Base-by-base conservation (phyloP, 306 rosid genomes). In the Glycine latifolia region DNA sequence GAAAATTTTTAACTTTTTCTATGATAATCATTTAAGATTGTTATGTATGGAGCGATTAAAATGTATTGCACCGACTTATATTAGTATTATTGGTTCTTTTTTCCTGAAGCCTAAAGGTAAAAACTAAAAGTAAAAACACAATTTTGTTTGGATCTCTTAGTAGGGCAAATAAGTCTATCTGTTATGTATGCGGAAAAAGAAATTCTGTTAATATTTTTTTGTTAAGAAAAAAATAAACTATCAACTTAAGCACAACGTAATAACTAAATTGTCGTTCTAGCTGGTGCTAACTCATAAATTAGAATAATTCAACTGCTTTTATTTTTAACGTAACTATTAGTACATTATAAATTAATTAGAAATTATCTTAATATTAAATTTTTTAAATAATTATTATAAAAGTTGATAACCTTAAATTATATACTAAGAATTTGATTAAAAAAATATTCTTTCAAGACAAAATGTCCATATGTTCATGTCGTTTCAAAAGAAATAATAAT, bases 21-120 rank as follows among this genome's bases (percentile, higher is more conserved):
- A 76, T 0, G 31, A 26, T 47, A 31, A 75, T 75, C 41, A 75
- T 44, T 61, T 76, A 46, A 47, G 61, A 76, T 76, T 31, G 46
- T 20, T 12, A 20, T 12, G 26, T 43, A 7, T 43, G 2, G 31
- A 43, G 52, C 39, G 33, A 67, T 41, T 67, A 26, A 26, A 26
- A 26, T 26, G 7, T 2, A 52, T 53, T 53, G 77, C 60, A 72
- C 35, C 65, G n/a, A 53, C 77, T 53, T 3, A 8, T 47, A 46
- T 46, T 46, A 26, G 31, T 48, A 3, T 10, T 16, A 35, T 3
- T 37, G 0, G 26, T 17, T 48, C 12, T 11, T 70, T 48, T 10
- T 17, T 6, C 26, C 15, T 4, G 6, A 69, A 68, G 10, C 39
- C 1, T 16, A 10, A 67, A 41, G 33, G 4, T 66, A 12, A n/a